Evolutionary conservation across 2,329 filamentous ascomycete genomes (phyloP).

Genomic region (Aspergillus thermomutatus): DNA sequence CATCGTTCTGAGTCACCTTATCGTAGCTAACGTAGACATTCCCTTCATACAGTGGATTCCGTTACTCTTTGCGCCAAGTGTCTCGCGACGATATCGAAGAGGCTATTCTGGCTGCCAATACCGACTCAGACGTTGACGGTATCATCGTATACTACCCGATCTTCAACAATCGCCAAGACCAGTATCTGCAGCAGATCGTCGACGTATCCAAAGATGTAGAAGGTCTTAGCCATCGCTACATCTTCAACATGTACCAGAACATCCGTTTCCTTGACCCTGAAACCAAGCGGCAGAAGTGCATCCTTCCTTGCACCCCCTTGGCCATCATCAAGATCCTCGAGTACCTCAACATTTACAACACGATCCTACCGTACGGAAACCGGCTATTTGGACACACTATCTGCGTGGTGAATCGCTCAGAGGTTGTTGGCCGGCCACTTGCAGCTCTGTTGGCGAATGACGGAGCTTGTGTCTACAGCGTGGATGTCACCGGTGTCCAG

Average conservation of each 20-base stretch:
- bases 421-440: slow-evolving; percentile 90
- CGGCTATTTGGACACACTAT: slow-evolving; percentile 89
- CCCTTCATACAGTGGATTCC: slow-evolving; percentile 67
- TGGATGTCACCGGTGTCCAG: slow-evolving; percentile 88
- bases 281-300: slow-evolving; percentile 71
- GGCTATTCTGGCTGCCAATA: slow-evolving; percentile 78
- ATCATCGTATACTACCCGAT: slow-evolving; percentile 99
- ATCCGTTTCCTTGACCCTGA: slow-evolving; percentile 81
- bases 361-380: slow-evolving; percentile 88
- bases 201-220: slow-evolving; percentile 91
- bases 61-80: slow-evolving; percentile 79
- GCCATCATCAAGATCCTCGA: slow-evolving; percentile 97
- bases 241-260: slow-evolving; percentile 99
- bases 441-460: slow-evolving; percentile 94
- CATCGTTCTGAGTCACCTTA: slow-evolving; percentile 4
- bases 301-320: slow-evolving; percentile 91
- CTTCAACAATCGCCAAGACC: slow-evolving; percentile 85
- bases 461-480: slow-evolving; percentile 89
- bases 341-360: slow-evolving; percentile 94
- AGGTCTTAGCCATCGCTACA: slow-evolving; percentile 86
- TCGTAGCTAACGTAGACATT: slow-evolving; percentile 18
- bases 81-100: slow-evolving; percentile 89
- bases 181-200: slow-evolving; percentile 93
- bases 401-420: slow-evolving; percentile 92
- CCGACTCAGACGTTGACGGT: slow-evolving; percentile 71